A percentile compares a stretch with the other conserved stretches of the same genome.
phyloP scores from a whole-genome alignment of 2,329 filamentous ascomycete genomes.

The Pseudogymnoascus sp. region DNA sequence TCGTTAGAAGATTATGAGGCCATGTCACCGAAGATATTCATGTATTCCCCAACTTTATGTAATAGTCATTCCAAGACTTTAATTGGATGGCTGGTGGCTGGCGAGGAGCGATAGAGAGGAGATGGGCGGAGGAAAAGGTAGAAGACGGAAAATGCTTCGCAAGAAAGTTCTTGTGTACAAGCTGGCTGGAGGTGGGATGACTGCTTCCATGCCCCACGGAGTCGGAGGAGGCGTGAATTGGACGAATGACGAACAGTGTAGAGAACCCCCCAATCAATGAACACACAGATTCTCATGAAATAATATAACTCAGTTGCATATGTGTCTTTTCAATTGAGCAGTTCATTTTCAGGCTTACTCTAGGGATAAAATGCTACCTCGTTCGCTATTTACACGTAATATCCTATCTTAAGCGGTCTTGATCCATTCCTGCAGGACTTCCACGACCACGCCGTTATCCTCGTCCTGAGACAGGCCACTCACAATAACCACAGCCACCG shows the following conservation, averaged over 20 bases:
- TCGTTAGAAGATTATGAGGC: slow-evolving; percentile 10
- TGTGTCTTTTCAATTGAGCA: not conserved
- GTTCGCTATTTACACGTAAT: not conserved
- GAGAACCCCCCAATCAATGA: slow-evolving; percentile 10
- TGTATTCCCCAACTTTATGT: slow-evolving; percentile 14
- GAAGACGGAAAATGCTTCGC: not conserved
- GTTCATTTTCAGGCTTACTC: not conserved
- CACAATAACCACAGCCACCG: slow-evolving; percentile 68
- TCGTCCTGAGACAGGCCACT: slow-evolving; percentile 69
- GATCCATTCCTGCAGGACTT: slow-evolving; percentile 49
- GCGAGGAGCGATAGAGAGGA: slow-evolving; percentile 5
- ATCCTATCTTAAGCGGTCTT: not conserved
- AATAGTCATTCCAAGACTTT: slow-evolving; percentile 10
- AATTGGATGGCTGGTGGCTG: slow-evolving; percentile 13
- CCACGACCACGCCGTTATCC: slow-evolving; percentile 68
- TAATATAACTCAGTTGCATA: slow-evolving; percentile 2
- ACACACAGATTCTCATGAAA: slow-evolving; percentile 5
- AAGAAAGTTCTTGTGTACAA: slow-evolving; percentile 8
- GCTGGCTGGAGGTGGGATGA: not conserved
- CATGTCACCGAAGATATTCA: slow-evolving; percentile 14
- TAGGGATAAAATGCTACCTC: not conserved
- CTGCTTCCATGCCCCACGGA: not conserved
- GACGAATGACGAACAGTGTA: slow-evolving; percentile 8
- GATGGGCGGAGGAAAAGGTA: not conserved
- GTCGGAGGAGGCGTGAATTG: slow-evolving; percentile 7